These are phyloP conservation scores for Trypanosoma platydactyli DNA, from an alignment of 208 protist species.

Conservation along the genomic window DNA sequence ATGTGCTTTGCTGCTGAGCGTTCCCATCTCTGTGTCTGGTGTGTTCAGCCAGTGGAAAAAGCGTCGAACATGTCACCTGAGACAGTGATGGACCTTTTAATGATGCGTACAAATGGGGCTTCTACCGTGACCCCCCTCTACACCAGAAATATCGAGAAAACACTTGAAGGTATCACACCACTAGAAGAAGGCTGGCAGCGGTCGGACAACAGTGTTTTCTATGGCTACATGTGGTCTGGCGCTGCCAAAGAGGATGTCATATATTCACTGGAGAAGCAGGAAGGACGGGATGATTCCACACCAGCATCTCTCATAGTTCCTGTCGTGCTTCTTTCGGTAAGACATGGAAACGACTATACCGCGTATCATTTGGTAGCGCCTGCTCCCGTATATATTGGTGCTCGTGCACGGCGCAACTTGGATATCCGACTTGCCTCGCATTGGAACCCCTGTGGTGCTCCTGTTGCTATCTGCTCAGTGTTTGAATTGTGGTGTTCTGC, in stretches of 20 bases:
- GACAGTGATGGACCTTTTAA: slow-evolving; percentile 22
- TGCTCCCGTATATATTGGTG: slow-evolving; percentile 30
- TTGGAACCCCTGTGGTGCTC: slow-evolving; percentile 50
- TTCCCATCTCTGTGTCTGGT: slow-evolving; percentile 29
- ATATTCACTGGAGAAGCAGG: not conserved
- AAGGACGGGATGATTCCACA: not conserved
- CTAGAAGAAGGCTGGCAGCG: not conserved
- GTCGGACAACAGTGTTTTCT: slow-evolving; percentile 27
- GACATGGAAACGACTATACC: not conserved
- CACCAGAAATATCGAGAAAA: not conserved
- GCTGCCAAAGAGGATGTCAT: not conserved
- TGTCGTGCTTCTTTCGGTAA: slow-evolving; percentile 10
- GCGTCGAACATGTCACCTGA: not conserved
- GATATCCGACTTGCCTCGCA: slow-evolving; percentile 49
- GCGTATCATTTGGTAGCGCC: slow-evolving; percentile 36
- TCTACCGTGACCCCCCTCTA: not conserved
- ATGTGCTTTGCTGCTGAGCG: slow-evolving; percentile 22
- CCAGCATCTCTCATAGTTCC: slow-evolving; percentile 12
- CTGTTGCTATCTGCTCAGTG: slow-evolving; percentile 27
- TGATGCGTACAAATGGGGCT: slow-evolving; percentile 15
- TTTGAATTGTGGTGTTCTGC: slow-evolving; percentile 65
- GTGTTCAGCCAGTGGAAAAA: not conserved
- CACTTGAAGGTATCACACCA: not conserved
- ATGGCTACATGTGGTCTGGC: slow-evolving; percentile 61
- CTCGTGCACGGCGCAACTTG: slow-evolving; percentile 14